Conservation (phyloP, 306 rosid species). For the Fagus sylvatica region DNA sequence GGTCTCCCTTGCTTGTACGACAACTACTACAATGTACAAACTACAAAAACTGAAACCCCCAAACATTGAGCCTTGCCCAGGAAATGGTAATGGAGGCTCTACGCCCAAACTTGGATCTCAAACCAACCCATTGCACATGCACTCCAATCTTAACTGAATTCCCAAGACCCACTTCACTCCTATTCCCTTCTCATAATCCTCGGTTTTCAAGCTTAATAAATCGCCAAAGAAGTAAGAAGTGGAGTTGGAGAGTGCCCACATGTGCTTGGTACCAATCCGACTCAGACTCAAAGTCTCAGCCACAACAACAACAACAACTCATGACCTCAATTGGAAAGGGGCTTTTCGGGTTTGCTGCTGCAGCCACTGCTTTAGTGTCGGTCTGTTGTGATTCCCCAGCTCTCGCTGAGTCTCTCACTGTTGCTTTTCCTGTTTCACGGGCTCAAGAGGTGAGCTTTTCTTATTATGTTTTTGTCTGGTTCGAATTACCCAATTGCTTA, state of each 20-base stretch:
- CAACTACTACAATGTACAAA: too few species aligned
- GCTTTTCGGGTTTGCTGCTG: slow-evolving; percentile 60
- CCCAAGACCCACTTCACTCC: slow-evolving; percentile 22
- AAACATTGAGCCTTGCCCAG: too few species aligned
- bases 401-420: slow-evolving; percentile 84
- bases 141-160: slow-evolving; percentile 23
- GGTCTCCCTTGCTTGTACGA: background rate
- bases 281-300: slow-evolving; percentile 6
- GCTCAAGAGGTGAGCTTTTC: slow-evolving; percentile 64
- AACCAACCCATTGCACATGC: slow-evolving; percentile 19
- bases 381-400: slow-evolving; percentile 57
- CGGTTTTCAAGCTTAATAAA: slow-evolving; percentile 26
- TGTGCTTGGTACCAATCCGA: slow-evolving; percentile 9
- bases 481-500: background rate
- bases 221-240: slow-evolving; percentile 22
- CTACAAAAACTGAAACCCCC: too few species aligned
- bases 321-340: slow-evolving; percentile 43
- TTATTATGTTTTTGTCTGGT: background rate
- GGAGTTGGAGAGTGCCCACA: slow-evolving; percentile 29
- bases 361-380: slow-evolving; percentile 52
- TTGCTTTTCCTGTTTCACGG: slow-evolving; percentile 92
- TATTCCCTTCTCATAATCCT: slow-evolving; percentile 18
- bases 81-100: slow-evolving; percentile 48
- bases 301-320: slow-evolving; percentile 9
- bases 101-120: slow-evolving; percentile 40